Evolutionary conservation across 140 eudicot genomes (phyloP).

Genomic region (Anethum foeniculum): DNA sequence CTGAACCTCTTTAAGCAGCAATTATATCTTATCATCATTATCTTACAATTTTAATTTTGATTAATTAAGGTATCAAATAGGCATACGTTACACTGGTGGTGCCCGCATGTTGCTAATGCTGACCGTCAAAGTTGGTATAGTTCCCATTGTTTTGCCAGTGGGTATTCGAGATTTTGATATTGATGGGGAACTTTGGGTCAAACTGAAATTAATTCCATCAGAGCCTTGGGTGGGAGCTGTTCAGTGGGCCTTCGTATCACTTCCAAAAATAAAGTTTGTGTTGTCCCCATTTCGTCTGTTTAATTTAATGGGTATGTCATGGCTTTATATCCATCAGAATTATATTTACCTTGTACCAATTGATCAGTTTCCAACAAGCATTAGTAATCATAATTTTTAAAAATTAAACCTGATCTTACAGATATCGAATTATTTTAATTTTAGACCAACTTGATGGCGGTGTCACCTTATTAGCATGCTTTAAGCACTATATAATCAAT

Average conservation of each 20-base stretch:
- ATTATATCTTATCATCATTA: slow-evolving; percentile 1
- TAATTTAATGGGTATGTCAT: slow-evolving; percentile 77
- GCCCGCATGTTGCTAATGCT: slow-evolving; percentile 91
- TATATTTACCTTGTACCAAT: slow-evolving; percentile 8
- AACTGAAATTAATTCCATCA: slow-evolving; percentile 72
- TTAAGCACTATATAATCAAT: neutral
- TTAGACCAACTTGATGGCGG: neutral
- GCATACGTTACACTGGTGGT: slow-evolving; percentile 96
- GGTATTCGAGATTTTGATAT: slow-evolving; percentile 87
- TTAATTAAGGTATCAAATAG: slow-evolving; percentile 81
- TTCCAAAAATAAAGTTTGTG: slow-evolving; percentile 86
- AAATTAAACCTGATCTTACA: neutral
- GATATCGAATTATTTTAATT: neutral
- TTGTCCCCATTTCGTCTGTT: slow-evolving; percentile 93
- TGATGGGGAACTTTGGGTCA: slow-evolving; percentile 98
- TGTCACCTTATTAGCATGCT: neutral
- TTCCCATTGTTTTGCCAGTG: slow-evolving; percentile 84
- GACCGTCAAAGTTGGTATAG: slow-evolving; percentile 71
- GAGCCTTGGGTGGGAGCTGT: slow-evolving; percentile 96
- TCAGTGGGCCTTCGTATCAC: slow-evolving; percentile 97
- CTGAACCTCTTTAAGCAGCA: neutral
- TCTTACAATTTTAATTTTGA: slow-evolving; percentile 14
- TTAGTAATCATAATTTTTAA: neutral
- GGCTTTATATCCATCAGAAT: slow-evolving; percentile 13
- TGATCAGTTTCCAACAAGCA: neutral